A percentile compares a stretch with the other conserved stretches of the same genome.
Evolutionary conservation across 441 rosid species (phyloP).

Genomic region (Gossypium davidsonii): DNA sequence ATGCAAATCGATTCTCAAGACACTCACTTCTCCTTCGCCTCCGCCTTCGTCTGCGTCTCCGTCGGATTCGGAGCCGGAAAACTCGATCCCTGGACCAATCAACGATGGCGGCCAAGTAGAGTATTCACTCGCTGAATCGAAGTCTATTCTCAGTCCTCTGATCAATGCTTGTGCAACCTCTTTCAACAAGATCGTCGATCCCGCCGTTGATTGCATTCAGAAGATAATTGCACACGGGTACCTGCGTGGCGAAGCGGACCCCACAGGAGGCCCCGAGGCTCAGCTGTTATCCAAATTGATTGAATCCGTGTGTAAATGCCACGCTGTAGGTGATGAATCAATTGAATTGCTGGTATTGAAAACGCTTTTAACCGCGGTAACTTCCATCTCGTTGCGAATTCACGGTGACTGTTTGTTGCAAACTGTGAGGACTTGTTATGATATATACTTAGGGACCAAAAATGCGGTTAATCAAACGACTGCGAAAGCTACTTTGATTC

Average conservation of each 20-base stretch:
- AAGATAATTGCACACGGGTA: conserved; percentile 80
- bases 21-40: conserved; percentile 37
- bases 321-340: conserved; percentile 71
- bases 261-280: conserved; percentile 70
- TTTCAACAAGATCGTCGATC: conserved; percentile 82
- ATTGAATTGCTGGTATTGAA: conserved; percentile 69
- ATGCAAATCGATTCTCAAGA: conserved; percentile 79
- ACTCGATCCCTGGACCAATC: conserved; percentile 74
- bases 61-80: conserved; percentile 50
- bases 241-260: conserved; percentile 89
- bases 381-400: conserved; percentile 74
- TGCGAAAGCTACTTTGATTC: conserved; percentile 89
- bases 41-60: conserved; percentile 29
- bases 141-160: conserved; percentile 67
- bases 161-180: conserved; percentile 68
- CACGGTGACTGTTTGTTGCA: conserved; percentile 86
- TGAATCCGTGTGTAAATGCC: conserved; percentile 81
- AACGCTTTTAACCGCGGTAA: conserved; percentile 80
- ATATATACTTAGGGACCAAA: conserved; percentile 77
- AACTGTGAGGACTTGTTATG: conserved; percentile 87
- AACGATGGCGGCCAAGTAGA: conserved; percentile 64
- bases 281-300: conserved; percentile 56
- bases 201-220: conserved; percentile 80
- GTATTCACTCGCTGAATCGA: conserved; percentile 74
- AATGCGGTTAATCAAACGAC: conserved; percentile 92